phyloP scores from a whole-genome alignment of 805 yeast species.

The Candida tibetensis region DNA sequence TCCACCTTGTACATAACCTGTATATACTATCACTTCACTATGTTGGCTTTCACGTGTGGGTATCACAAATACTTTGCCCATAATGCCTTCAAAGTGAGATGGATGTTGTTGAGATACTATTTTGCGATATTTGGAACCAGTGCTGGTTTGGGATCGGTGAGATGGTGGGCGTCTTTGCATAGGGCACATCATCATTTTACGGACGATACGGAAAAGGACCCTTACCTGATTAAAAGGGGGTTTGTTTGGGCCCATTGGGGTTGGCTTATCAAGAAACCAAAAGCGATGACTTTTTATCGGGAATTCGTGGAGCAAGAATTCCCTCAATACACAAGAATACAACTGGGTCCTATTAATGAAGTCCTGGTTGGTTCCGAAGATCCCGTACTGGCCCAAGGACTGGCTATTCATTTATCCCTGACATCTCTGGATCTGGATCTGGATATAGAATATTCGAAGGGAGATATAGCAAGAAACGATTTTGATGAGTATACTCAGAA shows the following conservation, averaged over 20 bases:
- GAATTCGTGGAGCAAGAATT: conserved; percentile 39
- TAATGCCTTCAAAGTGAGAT: conserved; percentile 31
- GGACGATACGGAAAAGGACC: conserved; percentile 81
- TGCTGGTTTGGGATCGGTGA: conserved; percentile 71
- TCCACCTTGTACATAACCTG: conserved; percentile 30
- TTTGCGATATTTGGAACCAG: conserved; percentile 66
- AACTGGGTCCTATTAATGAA: conserved; percentile 9
- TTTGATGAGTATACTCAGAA: conserved; percentile 17
- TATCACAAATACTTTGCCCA: conserved; percentile 45
- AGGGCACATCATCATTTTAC: conserved; percentile 88
- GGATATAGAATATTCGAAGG: conserved; percentile 7
- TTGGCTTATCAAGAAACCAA: conserved; percentile 73
- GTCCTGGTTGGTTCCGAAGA: conserved; percentile 7
- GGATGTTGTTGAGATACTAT: conserved; percentile 38
- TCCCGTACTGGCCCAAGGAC: background rate
- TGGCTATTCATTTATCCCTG: background rate
- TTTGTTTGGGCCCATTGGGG: conserved; percentile 83
- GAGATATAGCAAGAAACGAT: conserved; percentile 12
- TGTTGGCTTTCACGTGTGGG: conserved; percentile 41
- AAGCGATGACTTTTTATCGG: conserved; percentile 26
- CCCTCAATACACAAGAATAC: conserved; percentile 16
- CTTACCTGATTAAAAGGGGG: conserved; percentile 80
- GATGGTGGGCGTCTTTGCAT: conserved; percentile 81
- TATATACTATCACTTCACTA: conserved; percentile 33
- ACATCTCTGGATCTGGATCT: background rate